These are phyloP conservation scores for Rhypophila decipiens DNA, from an alignment of 495 filamentous ascomycete genomes.

Conservation along the genomic window DNA sequence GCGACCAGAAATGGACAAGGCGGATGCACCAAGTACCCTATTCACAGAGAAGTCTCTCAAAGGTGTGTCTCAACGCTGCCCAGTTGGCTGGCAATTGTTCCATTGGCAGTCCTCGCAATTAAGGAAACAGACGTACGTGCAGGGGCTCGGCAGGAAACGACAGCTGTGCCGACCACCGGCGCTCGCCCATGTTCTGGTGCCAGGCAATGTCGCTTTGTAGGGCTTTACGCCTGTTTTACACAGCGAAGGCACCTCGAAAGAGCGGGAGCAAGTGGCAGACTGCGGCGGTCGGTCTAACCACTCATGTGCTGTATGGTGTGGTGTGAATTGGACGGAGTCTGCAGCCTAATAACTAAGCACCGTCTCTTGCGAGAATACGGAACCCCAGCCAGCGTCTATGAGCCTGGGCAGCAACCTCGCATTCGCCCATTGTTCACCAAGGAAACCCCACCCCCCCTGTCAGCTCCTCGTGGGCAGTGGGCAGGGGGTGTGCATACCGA, in stretches of 20 bases:
- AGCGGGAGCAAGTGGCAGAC: constrained; percentile 2
- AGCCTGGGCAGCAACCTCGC: too few species aligned
- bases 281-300: constrained; percentile 4
- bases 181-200: background rate
- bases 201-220: background rate
- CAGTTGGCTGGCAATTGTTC: background rate
- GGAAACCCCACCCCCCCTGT: background rate
- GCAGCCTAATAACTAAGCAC: background rate
- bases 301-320: background rate
- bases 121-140: background rate
- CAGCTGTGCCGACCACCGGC: constrained; percentile 1
- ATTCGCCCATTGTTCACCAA: too few species aligned
- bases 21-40: background rate
- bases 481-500: background rate
- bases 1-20: background rate
- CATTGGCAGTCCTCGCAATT: background rate
- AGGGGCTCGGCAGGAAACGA: background rate
- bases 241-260: background rate
- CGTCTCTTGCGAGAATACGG: background rate
- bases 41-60: background rate
- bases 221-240: background rate
- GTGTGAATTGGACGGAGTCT: background rate
- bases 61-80: background rate
- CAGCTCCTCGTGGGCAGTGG: background rate
- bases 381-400: background rate